Base-by-base conservation (phyloP, 495 filamentous ascomycete species). In the Aspergillus panamensis region DNA sequence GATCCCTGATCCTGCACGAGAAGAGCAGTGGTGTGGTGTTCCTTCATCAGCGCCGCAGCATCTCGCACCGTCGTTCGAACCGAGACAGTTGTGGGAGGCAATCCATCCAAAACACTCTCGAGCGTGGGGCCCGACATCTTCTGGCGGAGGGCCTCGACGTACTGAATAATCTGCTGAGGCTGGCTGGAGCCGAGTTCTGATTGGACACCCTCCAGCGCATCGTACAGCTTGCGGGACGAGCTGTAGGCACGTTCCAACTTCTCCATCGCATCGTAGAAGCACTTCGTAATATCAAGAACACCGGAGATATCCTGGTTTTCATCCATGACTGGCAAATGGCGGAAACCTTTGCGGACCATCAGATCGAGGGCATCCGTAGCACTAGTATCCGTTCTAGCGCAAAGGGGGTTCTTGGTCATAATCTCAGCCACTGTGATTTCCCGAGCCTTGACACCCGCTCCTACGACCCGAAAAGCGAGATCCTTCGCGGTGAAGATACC, bases 261-360 rank as follows among this genome's bases (percentile, higher is more conserved):
- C 78, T 98, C 94, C 94, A 98, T 98, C 42, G 94, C 94, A 77
- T 98, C 94, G 71, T 98, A 98, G 75, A 98, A 98, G 76, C 94
- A 98, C 75, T 97, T 98, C 29, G 94, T 98, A 67, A 98, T 98
- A 78, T 98, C 94, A 45, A 98, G 80, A 60, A 98, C 92, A 75
- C 94, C 94, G 16, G 93, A 96, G 56, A 98, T 98, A 68, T 98
- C 92, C 69, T 97, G 93, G 73, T 97, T 96, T 80, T 98, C 94
- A 71, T 98, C 94, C 94, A 98, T 98, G 44, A 98, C 94, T 3
- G 94, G 94, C 60, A 98, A 73, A 82, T 98, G 94, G 65, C 94
- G 83, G 78, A 98, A 98, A 13, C 94, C 94, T 74, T 97, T 98
- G 55, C 92, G 81, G 48, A 98, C 94, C 94, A 98, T 98, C 49